Evolutionary conservation across 2,329 filamentous ascomycete species (phyloP).

Genomic region (Scleromitrula shiraiana): DNA sequence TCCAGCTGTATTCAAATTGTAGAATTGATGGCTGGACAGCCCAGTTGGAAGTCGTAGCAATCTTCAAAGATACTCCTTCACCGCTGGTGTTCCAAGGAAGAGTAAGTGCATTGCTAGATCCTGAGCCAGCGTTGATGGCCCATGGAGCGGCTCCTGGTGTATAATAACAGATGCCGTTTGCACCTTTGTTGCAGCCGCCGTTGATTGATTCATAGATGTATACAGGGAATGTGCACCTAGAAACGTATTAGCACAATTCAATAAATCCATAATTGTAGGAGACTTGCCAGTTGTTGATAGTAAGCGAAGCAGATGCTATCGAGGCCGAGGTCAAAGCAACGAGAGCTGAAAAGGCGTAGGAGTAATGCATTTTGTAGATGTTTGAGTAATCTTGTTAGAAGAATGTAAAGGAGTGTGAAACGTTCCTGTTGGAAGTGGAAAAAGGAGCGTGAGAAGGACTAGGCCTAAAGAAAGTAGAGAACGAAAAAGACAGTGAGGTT

Average conservation of each 20-base stretch:
- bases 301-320: constrained; percentile 7
- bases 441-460: constrained; percentile 7
- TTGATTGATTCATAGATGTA: constrained; percentile 4
- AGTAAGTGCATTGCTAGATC: constrained; percentile 1
- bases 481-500: neutral
- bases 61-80: constrained; percentile 5
- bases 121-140: constrained; percentile 5
- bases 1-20: constrained; percentile 9
- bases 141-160: constrained; percentile 1
- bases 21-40: constrained; percentile 1
- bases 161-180: constrained; percentile 1
- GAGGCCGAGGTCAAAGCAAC: constrained; percentile 7
- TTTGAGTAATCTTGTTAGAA: neutral
- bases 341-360: constrained; percentile 5
- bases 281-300: constrained; percentile 4
- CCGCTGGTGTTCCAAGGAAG: constrained; percentile 5
- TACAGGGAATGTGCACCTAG: constrained; percentile 3
- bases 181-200: constrained; percentile 3
- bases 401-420: no score
- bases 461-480: neutral
- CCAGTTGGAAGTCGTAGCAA: constrained; percentile 8
- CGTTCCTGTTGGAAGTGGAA: no score
- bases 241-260: neutral
- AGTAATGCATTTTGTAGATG: constrained; percentile 3
- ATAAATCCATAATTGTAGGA: no score